phyloP scores from a whole-genome alignment of 2,329 filamentous ascomycete species.

The Pyricularia grisea region DNA sequence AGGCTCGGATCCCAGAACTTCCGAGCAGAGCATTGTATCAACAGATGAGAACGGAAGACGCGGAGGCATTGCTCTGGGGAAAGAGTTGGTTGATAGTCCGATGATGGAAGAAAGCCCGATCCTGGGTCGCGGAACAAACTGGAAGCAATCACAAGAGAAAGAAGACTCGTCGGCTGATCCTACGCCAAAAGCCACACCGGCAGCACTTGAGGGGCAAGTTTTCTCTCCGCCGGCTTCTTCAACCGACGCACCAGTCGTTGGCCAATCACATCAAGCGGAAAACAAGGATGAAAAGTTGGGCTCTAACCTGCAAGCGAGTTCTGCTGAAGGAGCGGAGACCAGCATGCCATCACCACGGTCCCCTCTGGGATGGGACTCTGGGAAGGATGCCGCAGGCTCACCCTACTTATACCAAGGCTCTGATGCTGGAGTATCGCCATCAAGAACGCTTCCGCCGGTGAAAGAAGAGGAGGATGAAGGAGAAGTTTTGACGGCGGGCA shows the following conservation, averaged over 20 bases:
- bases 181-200: conserved; percentile 6
- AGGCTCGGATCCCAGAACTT: conserved; percentile 8
- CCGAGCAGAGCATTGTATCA: conserved; percentile 9
- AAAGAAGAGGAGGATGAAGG: conserved; percentile 40
- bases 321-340: neutral
- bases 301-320: neutral
- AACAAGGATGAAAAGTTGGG: neutral
- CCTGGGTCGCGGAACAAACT: conserved; percentile 13
- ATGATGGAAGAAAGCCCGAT: conserved; percentile 15
- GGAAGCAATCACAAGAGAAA: neutral
- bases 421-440: conserved; percentile 7
- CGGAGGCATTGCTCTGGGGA: conserved; percentile 10
- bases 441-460: conserved; percentile 39
- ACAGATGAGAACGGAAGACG: conserved; percentile 12
- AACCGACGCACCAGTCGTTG: neutral
- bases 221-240: neutral
- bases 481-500: conserved; percentile 19
- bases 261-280: neutral
- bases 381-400: neutral
- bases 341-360: neutral
- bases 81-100: conserved; percentile 9
- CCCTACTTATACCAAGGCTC: neutral
- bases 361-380: neutral
- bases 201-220: neutral
- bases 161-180: neutral